Evolutionary conservation across 2,329 filamentous ascomycete species (phyloP).

Genomic region (Scytalidium lignicola): DNA sequence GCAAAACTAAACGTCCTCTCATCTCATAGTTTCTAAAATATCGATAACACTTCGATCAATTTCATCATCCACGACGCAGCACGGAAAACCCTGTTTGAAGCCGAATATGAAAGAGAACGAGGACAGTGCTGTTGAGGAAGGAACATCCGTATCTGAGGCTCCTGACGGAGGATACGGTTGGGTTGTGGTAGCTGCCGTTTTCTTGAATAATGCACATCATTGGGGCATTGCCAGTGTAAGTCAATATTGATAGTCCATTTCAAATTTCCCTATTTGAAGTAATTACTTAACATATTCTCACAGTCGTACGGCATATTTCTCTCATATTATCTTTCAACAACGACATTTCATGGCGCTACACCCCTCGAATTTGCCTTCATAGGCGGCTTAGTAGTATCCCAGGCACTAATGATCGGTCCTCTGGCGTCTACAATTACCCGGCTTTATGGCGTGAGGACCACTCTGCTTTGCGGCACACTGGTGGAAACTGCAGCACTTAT

Average conservation of each 20-base stretch:
- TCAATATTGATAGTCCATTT: too few relatives aligned
- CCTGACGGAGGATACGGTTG: conserved; percentile 47
- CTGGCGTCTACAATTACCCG: conserved; percentile 44
- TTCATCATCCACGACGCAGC: too few relatives aligned
- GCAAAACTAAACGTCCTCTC: too few relatives aligned
- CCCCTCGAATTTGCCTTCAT: conserved; percentile 67
- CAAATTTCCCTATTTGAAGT: too few relatives aligned
- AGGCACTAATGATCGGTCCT: conserved; percentile 61
- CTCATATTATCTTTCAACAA: conserved; percentile 64
- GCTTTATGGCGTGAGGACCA: conserved; percentile 48
- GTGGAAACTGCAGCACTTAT: conserved; percentile 61
- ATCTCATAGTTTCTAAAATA: too few relatives aligned
- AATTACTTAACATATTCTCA: too few relatives aligned
- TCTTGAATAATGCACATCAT: conserved; percentile 19
- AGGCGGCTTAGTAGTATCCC: conserved; percentile 60
- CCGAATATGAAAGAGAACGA: too few relatives aligned
- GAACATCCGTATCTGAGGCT: conserved; percentile 16
- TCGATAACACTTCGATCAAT: too few relatives aligned
- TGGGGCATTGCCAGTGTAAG: conserved; percentile 12
- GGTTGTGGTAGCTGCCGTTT: conserved; percentile 18
- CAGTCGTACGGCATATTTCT: conserved; percentile 67
- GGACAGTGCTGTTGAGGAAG: too few relatives aligned
- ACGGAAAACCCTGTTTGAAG: too few relatives aligned
- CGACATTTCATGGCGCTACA: conserved; percentile 56
- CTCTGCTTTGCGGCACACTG: conserved; percentile 43